Base-by-base conservation (phyloP, 2,329 filamentous ascomycete species). In the Emergomyces orientalis region DNA sequence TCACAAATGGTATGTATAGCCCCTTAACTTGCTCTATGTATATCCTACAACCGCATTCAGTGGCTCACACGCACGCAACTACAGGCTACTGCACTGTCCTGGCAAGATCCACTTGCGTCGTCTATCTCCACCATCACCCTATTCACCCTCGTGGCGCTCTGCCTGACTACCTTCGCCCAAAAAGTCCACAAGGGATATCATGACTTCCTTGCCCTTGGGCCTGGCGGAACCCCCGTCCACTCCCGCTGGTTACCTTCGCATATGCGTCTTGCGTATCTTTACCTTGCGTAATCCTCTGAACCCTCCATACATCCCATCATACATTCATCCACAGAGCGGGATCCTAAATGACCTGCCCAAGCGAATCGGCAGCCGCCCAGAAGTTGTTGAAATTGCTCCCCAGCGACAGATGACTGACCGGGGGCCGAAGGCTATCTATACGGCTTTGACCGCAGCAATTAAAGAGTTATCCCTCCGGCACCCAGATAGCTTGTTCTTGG, bases 141-240 rank as follows among this genome's bases (percentile, higher is more conserved):
- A 58, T 77, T 86, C 59, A 71, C 80, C 25, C 67, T 82, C n/a
- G 63, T 69, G 13, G 49, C 63, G 41, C 72, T 80, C 8, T 82
- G 83, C 19, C 70, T 78, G 64, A 71, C 67, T n/a, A 72, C 66
- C 64, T 71, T 79, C 64, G 75, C 89, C 68, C 84, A 85, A 71
- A 84, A 85, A 71, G 89, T 93, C 78, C 69, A 65, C 52, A 67
- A 67, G 63, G 71, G 71, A 64, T 94, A 91, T 75, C 78, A 80
- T 61, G 88, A 87, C 72, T 94, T 91, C 75, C 78, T 93, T 66
- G 83, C 83, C 47, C 84, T 95, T 25, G 90, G 90, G 0, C 90
- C 89, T 0, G 90, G 90, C 30, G 90, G 90, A 63, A 93, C 89
- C 0, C 0, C 89, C 90, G 0, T 82, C 86, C 2, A 94, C 88